Base-by-base conservation (phyloP, 371 early-diverging fungal species). In the Circinella minor region DNA sequence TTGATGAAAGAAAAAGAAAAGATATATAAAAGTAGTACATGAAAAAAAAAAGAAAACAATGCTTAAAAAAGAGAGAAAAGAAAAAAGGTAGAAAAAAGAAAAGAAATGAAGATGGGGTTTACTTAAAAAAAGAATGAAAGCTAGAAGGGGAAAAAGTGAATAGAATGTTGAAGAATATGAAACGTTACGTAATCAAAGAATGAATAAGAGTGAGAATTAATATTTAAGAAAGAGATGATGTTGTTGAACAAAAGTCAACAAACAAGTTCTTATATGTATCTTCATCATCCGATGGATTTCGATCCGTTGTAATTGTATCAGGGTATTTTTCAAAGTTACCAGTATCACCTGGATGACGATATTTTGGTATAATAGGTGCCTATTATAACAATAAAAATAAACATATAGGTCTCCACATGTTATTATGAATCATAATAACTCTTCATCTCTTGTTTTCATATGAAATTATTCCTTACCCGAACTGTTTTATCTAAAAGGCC, bases 251-350 rank as follows among this genome's bases (percentile, higher is more conserved):
- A 38, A 83, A 83, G 36, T 74, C 73, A 34, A 70, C 62, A 77
- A 83, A 83, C 36, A 75, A 55, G 27, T 78, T 74, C 46, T 77
- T 74, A 55, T 75, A 81, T 51, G 81, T 77, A 64, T 81, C 81
- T 61, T 75, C 77, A 6, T 72, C 63, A 55, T 49, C 20, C 54
- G 65, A 49, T 66, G 36, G 77, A 69, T 68, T 72, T 18, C 65
- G 71, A 51, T 77, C 74, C 39, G 61, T 66, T 38, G 57, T 20
- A 17, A 55, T 83, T 76, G 66, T 86, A 72, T 78, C 88, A 81
- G 78, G 78, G 69, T 82, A 90, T 67, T 87, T 86, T 77, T 91
- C 91, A 83, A 91, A 91, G 70, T 91, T 91, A 55, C 86, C 81
- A 10, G 91, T 91, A 65, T 91, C 91, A 37, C 68, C 68, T 18